A percentile compares a stretch with the other conserved stretches of the same genome.
phyloP scores from a whole-genome alignment of 1,284 basidiomycete species.

The Singerocomus inundabilis region DNA sequence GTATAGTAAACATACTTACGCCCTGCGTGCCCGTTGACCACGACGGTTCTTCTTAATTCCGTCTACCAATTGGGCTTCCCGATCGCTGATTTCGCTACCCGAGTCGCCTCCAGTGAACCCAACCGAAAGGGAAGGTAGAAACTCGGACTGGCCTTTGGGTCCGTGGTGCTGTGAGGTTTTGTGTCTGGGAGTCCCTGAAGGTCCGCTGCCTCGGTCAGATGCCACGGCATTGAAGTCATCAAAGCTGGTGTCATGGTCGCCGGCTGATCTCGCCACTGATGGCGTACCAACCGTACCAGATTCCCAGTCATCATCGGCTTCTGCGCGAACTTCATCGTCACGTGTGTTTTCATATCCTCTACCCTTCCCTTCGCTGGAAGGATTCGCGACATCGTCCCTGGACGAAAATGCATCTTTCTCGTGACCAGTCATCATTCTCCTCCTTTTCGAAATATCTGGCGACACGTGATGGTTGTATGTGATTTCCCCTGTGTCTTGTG shows the following conservation, averaged over 20 bases:
- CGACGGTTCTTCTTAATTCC: slow-evolving; percentile 80
- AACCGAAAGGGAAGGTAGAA: slow-evolving; percentile 84
- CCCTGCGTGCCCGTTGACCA: slow-evolving; percentile 87
- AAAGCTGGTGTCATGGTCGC: slow-evolving; percentile 27
- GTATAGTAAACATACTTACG: slow-evolving; percentile 55
- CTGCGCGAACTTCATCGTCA: slow-evolving; percentile 20
- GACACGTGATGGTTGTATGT: not conserved
- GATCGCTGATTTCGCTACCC: slow-evolving; percentile 76
- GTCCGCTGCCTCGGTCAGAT: slow-evolving; percentile 16
- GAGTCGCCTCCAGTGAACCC: slow-evolving; percentile 83
- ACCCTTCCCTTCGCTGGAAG: slow-evolving; percentile 34
- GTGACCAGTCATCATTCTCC: not conserved
- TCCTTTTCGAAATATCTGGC: slow-evolving; percentile 10
- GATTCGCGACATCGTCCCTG: slow-evolving; percentile 7
- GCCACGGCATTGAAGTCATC: slow-evolving; percentile 19
- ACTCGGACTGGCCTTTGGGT: slow-evolving; percentile 59
- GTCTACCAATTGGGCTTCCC: slow-evolving; percentile 58
- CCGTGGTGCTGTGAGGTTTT: slow-evolving; percentile 6
- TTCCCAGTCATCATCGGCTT: slow-evolving; percentile 56
- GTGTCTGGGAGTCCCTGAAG: slow-evolving; percentile 15
- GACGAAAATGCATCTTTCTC: not conserved
- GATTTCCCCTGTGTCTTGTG: not conserved
- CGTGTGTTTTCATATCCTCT: slow-evolving; percentile 27
- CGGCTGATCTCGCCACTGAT: slow-evolving; percentile 41
- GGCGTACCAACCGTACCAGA: slow-evolving; percentile 46